Evolutionary conservation across 495 filamentous ascomycete genomes (phyloP).

Genomic region (Corynascus novoguineensis): DNA sequence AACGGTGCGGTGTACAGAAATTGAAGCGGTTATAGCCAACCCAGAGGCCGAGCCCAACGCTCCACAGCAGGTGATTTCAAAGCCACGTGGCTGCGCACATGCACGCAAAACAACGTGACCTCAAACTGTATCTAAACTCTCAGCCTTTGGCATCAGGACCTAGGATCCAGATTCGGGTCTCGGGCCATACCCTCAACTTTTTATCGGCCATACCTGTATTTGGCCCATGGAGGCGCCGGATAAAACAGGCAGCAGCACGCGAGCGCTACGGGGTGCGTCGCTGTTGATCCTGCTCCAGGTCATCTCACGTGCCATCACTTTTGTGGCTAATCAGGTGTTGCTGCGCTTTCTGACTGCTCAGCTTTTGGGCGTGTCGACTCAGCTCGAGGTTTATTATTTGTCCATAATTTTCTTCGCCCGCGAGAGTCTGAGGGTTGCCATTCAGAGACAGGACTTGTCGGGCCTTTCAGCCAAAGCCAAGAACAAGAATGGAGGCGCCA

Average conservation of each 20-base stretch:
- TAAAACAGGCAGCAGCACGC: constrained; percentile 10
- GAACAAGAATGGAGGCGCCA: constrained; percentile 15
- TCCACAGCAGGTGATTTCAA: not conserved
- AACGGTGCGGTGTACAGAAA: too few species aligned
- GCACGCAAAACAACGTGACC: too few species aligned
- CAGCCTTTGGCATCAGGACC: too few species aligned
- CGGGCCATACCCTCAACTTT: not conserved
- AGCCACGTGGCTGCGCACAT: not conserved
- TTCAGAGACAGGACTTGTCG: constrained; percentile 63
- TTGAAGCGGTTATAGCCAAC: too few species aligned
- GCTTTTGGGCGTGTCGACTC: constrained; percentile 75
- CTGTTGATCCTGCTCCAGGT: constrained; percentile 84
- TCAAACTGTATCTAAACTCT: too few species aligned
- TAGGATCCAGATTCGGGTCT: not conserved
- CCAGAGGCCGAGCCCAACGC: too few species aligned
- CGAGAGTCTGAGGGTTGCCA: constrained; percentile 77
- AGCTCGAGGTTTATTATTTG: constrained; percentile 85
- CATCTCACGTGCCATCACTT: constrained; percentile 76
- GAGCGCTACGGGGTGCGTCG: constrained; percentile 59
- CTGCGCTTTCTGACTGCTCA: constrained; percentile 80
- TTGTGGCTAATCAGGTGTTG: constrained; percentile 82
- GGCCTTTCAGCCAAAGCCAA: constrained; percentile 2
- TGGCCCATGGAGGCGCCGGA: constrained; percentile 2
- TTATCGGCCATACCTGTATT: too few species aligned
- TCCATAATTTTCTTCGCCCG: constrained; percentile 86